phyloP scores from a whole-genome alignment of 2,329 filamentous ascomycete species.

The Alternaria triticina region DNA sequence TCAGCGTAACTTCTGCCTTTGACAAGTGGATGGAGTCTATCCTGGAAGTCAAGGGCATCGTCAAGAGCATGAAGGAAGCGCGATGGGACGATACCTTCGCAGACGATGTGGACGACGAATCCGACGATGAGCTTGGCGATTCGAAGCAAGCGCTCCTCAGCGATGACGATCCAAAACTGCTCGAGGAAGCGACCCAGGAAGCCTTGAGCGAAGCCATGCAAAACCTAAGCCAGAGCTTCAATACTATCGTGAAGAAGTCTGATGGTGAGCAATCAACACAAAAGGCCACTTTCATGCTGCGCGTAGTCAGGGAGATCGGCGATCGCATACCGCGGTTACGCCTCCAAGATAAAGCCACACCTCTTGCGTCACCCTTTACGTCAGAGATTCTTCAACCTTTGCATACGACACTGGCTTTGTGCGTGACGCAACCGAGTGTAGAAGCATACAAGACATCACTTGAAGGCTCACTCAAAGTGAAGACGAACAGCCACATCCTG shows the following conservation, averaged over 20 bases:
- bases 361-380: slow-evolving; percentile 37
- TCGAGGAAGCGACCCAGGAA: slow-evolving; percentile 66
- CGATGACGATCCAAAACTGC: slow-evolving; percentile 70
- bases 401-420: slow-evolving; percentile 65
- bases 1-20: slow-evolving; percentile 68
- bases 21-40: slow-evolving; percentile 76
- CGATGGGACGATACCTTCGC: slow-evolving; percentile 79
- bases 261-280: slow-evolving; percentile 44
- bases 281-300: slow-evolving; percentile 68
- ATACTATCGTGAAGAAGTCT: slow-evolving; percentile 55
- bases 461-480: slow-evolving; percentile 51
- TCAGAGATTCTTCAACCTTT: slow-evolving; percentile 67
- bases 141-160: slow-evolving; percentile 71
- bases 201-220: slow-evolving; percentile 65
- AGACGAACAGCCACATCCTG: slow-evolving; percentile 68
- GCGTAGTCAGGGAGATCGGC: slow-evolving; percentile 76
- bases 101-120: slow-evolving; percentile 72
- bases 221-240: slow-evolving; percentile 64
- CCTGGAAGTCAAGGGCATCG: slow-evolving; percentile 67
- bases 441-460: slow-evolving; percentile 53
- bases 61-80: slow-evolving; percentile 70
- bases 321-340: slow-evolving; percentile 53
- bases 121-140: slow-evolving; percentile 74
- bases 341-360: slow-evolving; percentile 39
- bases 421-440: slow-evolving; percentile 60